A percentile compares a stretch with the other conserved stretches of the same genome.
These are phyloP conservation scores for Axilococcus clingmanii DNA, from an alignment of 139 green algal species.

Conservation along the genomic window DNA sequence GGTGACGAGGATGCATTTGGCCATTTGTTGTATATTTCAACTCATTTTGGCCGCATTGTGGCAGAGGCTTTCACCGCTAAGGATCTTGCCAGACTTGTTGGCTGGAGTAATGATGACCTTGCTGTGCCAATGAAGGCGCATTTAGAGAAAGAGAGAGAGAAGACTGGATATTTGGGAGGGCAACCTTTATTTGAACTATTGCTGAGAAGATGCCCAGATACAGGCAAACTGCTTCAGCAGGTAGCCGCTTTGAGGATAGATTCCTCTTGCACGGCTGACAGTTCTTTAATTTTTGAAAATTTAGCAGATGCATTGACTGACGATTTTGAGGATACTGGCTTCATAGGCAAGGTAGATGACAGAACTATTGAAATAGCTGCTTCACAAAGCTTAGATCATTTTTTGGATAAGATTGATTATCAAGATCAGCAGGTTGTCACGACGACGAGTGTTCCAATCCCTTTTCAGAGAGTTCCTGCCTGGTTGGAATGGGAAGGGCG, in stretches of 20 bases:
- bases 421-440: no score
- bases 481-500: conserved; percentile 27
- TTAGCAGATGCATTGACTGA: background rate
- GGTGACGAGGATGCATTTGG: conserved; percentile 47
- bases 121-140: background rate
- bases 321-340: background rate
- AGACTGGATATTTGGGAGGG: conserved; percentile 21
- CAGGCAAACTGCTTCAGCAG: conserved; percentile 27
- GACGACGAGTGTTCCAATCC: no score
- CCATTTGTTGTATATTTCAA: conserved; percentile 58
- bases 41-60: conserved; percentile 37
- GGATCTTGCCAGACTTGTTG: conserved; percentile 38
- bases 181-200: conserved; percentile 58
- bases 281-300: background rate
- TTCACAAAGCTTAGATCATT: no score
- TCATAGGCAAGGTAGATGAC: no score
- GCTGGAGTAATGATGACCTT: background rate
- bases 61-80: conserved; percentile 40
- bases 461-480: conserved; percentile 32
- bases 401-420: no score
- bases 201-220: conserved; percentile 19
- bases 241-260: conserved; percentile 26
- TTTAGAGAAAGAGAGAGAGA: background rate
- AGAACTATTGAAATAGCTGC: no score
- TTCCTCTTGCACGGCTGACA: background rate